A percentile compares a stretch with the other conserved stretches of the same genome.
These are phyloP conservation scores for Prunus davidiana DNA, from an alignment of 306 rosid genomes.

Conservation along the genomic window DNA sequence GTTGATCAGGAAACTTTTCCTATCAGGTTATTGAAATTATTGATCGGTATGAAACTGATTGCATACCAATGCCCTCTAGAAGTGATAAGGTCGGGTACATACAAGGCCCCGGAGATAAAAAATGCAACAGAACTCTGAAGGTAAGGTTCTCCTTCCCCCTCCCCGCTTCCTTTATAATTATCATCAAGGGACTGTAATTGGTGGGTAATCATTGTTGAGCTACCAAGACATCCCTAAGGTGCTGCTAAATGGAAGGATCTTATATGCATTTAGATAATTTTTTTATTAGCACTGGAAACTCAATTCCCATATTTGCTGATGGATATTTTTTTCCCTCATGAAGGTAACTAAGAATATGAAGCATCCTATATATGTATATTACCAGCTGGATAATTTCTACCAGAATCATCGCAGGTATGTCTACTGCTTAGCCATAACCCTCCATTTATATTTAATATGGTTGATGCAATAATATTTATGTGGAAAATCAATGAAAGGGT, in stretches of 20 bases:
- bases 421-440: constrained; percentile 5
- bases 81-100: constrained; percentile 54
- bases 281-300: background rate
- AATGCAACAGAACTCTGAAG: constrained; percentile 43
- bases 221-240: background rate
- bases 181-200: background rate
- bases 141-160: constrained; percentile 35
- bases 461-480: background rate
- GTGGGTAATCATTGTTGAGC: background rate
- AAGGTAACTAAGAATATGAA: constrained; percentile 73
- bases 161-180: background rate
- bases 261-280: background rate
- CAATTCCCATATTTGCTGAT: constrained; percentile 6
- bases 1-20: constrained; percentile 29
- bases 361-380: constrained; percentile 74
- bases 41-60: constrained; percentile 59
- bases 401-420: constrained; percentile 90
- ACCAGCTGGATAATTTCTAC: constrained; percentile 91
- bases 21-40: constrained; percentile 83
- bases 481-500: background rate
- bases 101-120: constrained; percentile 39
- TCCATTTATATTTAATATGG: background rate
- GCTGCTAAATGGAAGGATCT: no score
- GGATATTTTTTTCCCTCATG: constrained; percentile 15
- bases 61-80: constrained; percentile 42